Evolutionary conservation across 192 early-diverging fungal genomes (phyloP), one percentile per base, ranked within the genome.

Genomic region (Linnemannia zychae): DNA sequence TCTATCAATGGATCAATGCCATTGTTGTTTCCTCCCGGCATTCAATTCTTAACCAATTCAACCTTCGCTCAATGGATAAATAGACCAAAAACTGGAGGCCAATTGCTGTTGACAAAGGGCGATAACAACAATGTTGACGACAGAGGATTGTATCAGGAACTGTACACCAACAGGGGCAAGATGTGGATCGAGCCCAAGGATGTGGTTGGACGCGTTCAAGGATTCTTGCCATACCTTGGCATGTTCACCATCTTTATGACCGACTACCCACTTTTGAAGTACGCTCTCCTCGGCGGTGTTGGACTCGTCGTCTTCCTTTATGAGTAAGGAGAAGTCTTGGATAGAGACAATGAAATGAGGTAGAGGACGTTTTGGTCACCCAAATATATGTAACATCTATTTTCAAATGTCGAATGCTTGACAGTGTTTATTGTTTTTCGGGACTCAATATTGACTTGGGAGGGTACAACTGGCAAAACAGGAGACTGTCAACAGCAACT

Each of bases 211-310:
- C 94, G 95, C 84, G 98, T 98, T 28, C 72, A 74, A 77, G 91
- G 92, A 22, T 97, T 95, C 88, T 85, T 99, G 67, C 97, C 97
- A 20, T 96, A 98, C 80, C 91, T 97, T 28, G 98, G 98, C 69
- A 98, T 98, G 94, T 94, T 97, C 34, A 99, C 97, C 17, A 99
- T 99, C 72, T 87, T 96, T 66, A 95, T 99, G 93, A 99, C 98
- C 84, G 97, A 99, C 77, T 98, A 96, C 72, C 97, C 97, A 79
- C 92, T 96, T 88, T 86, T 97, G n/a, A 99, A 99, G 84, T 92
- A 90, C 60, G 92, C 92, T 0, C 89, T 99, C 31, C 84, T 99
- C 74, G 95, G 91, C 34, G 92, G 91, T 7, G 89, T 99, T 47
- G 94, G 94, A 48, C 81, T 96, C 44, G 86, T 94, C 73, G 94